phyloP scores from a whole-genome alignment of 106 monocot species.

The Apostasia ramifera region DNA sequence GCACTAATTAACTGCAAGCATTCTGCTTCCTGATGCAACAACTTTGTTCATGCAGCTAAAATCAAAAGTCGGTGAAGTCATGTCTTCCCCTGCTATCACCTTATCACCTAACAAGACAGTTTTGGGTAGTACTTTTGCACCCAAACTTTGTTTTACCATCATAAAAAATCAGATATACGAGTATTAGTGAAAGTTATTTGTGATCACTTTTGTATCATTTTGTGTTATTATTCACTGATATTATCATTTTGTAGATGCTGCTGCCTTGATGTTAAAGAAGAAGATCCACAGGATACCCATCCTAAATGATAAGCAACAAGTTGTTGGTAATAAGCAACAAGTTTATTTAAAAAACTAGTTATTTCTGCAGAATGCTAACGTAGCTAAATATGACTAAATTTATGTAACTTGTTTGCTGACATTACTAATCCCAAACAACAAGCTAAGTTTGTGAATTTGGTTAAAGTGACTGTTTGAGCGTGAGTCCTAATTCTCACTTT shows the following conservation, averaged over 20 bases:
- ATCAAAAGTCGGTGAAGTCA: slow-evolving; percentile 67
- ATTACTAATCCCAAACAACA: too few species aligned
- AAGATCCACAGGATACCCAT: slow-evolving; percentile 63
- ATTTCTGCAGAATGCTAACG: too few species aligned
- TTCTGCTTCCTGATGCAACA: neutral
- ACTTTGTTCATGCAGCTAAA: slow-evolving; percentile 41
- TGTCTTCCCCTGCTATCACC: slow-evolving; percentile 81
- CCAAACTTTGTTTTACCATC: too few species aligned
- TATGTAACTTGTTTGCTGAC: neutral
- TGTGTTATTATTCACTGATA: neutral
- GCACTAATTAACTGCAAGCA: neutral
- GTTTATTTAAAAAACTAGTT: too few species aligned
- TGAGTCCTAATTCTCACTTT: too few species aligned
- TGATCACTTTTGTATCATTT: too few species aligned
- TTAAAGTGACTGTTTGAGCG: too few species aligned
- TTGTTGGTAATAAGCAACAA: slow-evolving; percentile 31
- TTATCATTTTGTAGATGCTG: slow-evolving; percentile 44
- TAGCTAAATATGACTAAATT: neutral
- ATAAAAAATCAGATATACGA: too few species aligned
- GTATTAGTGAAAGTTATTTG: too few species aligned
- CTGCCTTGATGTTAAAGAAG: slow-evolving; percentile 55
- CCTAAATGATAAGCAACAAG: slow-evolving; percentile 21
- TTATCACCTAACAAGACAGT: slow-evolving; percentile 68
- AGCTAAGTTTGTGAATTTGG: too few species aligned
- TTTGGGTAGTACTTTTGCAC: slow-evolving; percentile 39